Evolutionary conservation across 2,329 filamentous ascomycete species (phyloP).

Genomic region (Hypoxylon sp.): DNA sequence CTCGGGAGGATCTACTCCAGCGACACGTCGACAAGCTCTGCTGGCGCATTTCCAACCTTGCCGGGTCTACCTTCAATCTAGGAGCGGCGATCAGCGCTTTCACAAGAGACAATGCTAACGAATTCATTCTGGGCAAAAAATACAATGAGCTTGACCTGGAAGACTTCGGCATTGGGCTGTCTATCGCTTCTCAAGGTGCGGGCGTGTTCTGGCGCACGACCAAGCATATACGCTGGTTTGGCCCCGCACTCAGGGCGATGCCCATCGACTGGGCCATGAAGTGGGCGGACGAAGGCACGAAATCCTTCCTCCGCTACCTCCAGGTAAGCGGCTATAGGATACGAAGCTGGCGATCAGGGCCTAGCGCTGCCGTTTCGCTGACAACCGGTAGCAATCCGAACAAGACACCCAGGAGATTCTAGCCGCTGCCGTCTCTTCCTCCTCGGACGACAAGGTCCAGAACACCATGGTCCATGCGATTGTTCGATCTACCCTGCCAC

Average conservation of each 20-base stretch:
- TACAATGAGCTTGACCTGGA: constrained; percentile 33
- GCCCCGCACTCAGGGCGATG: neutral
- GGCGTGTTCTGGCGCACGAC: constrained; percentile 3
- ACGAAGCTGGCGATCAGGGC: neutral
- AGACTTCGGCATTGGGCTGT: constrained; percentile 7
- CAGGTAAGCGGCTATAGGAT: neutral
- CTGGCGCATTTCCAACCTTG: neutral
- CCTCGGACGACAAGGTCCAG: constrained; percentile 9
- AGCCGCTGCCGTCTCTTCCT: neutral
- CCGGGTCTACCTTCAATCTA: constrained; percentile 28
- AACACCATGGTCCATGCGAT: constrained; percentile 17
- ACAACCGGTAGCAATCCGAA: constrained; percentile 5
- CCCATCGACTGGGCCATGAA: constrained; percentile 15
- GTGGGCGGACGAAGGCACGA: constrained; percentile 13
- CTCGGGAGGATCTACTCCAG: constrained; percentile 33
- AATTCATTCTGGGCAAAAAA: constrained; percentile 35
- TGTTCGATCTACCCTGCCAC: constrained; percentile 7
- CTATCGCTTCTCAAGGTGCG: neutral
- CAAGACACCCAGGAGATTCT: constrained; percentile 14
- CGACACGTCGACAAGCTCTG: neutral
- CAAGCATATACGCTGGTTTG: constrained; percentile 35
- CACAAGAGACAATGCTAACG: constrained; percentile 28
- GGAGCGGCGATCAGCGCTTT: constrained; percentile 34
- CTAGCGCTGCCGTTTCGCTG: neutral
- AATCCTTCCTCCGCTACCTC: constrained; percentile 11